Percentiles rank a stretch among this genome's conserved stretches.
Conservation (phyloP, 2,329 filamentous ascomycete genomes). For the Blastomyces silverae region DNA sequence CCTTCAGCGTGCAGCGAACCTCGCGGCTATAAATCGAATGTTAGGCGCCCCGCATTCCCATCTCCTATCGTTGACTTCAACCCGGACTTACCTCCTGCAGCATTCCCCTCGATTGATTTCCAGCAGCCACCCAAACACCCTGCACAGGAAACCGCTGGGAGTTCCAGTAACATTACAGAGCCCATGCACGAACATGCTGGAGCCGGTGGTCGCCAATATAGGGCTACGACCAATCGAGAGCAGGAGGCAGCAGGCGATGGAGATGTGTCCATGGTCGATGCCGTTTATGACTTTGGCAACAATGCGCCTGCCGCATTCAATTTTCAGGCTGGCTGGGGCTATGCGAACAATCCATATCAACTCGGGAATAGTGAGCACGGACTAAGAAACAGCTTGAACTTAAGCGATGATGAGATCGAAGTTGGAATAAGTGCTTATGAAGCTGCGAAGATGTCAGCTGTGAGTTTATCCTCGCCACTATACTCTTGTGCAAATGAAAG, state of each 20-base stretch:
- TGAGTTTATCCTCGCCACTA: neutral
- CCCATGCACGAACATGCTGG: neutral
- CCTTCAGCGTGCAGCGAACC: slow-evolving; percentile 16
- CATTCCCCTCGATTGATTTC: slow-evolving; percentile 36
- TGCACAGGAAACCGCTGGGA: neutral
- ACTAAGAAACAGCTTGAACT: neutral
- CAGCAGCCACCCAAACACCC: neutral
- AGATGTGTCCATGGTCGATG: neutral
- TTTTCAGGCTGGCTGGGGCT: neutral
- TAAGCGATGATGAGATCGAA: slow-evolving; percentile 8
- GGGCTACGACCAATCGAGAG: neutral
- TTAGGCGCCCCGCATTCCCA: slow-evolving; percentile 17
- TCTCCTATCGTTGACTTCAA: slow-evolving; percentile 31
- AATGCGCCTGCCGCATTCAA: neutral
- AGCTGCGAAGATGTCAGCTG: neutral
- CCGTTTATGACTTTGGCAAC: neutral
- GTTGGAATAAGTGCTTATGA: neutral
- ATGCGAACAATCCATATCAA: neutral
- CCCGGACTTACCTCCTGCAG: slow-evolving; percentile 37
- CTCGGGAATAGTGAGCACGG: neutral
- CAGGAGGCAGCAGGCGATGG: neutral
- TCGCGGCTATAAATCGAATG: slow-evolving; percentile 17
- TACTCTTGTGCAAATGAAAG: neutral
- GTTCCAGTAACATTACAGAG: neutral
- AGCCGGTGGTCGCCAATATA: neutral